Percentiles rank a stretch among this genome's conserved stretches.
Evolutionary conservation across 2,329 filamentous ascomycete genomes (phyloP).

Genomic region (Epicoccum nigrum): DNA sequence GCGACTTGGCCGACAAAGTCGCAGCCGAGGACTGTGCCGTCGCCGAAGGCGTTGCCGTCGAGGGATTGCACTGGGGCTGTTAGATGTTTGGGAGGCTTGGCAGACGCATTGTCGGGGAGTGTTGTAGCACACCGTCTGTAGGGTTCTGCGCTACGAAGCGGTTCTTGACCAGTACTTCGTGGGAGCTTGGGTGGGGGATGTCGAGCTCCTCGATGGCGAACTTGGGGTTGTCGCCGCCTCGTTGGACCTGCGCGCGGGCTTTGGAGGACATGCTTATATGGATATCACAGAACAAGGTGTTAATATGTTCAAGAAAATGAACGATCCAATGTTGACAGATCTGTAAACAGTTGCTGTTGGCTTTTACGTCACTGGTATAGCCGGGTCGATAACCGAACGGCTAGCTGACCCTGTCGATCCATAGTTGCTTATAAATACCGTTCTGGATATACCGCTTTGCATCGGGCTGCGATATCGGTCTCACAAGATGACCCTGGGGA

Average conservation of each 20-base stretch:
- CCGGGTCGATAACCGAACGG: conserved; percentile 1
- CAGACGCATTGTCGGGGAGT: too few relatives aligned
- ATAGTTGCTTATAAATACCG: not conserved
- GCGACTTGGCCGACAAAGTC: conserved; percentile 50
- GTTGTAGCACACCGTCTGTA: conserved; percentile 22
- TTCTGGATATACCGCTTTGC: not conserved
- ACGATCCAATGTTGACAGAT: too few relatives aligned
- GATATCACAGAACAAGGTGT: too few relatives aligned
- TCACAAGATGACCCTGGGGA: too few relatives aligned
- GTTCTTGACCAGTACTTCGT: conserved; percentile 23
- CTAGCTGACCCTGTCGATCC: not conserved
- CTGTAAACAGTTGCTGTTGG: not conserved
- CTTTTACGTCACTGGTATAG: conserved; percentile 5
- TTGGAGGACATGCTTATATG: not conserved
- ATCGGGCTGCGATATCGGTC: conserved; percentile 14
- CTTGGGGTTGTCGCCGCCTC: conserved; percentile 9
- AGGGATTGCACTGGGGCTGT: conserved; percentile 23
- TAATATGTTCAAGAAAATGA: too few relatives aligned
- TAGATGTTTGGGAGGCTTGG: not conserved
- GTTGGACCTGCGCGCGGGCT: conserved; percentile 17
- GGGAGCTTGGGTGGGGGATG: conserved; percentile 5
- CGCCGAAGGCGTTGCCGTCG: conserved; percentile 44
- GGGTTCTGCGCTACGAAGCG: conserved; percentile 28
- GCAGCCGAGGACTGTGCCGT: conserved; percentile 40
- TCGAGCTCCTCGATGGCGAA: conserved; percentile 15